Base-by-base conservation (phyloP, 2,329 filamentous ascomycete species). In the Bimuria novae-zelandiae region DNA sequence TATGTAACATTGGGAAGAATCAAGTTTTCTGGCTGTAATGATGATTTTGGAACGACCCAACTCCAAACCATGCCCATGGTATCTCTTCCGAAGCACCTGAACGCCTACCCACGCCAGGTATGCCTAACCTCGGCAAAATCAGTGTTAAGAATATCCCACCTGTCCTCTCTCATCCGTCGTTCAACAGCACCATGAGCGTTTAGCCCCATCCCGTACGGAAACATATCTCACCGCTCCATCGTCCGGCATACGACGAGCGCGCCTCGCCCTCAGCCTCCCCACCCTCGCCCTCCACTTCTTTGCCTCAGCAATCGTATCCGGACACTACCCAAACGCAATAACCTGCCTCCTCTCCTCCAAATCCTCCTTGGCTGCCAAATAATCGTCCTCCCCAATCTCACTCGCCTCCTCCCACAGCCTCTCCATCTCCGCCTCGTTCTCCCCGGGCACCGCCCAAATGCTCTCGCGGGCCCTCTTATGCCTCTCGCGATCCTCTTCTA, bases 401-500 rank as follows among this genome's bases (percentile, higher is more conserved):
- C 90, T 96, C 16, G 86, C 88, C 69, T 96, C 91, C 35, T 94
- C 90, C 88, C 89, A 95, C 60, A 95, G 33, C 2, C 33, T 12
- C 58, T 87, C 84, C 76, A 91, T 87, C 75, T 97, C 93, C 46
- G 61, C 58, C n/a, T 70, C 69, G 7, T 81, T 77, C 27, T 84
- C 82, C 7, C 83, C 81, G 25, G 84, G 84, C 2, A 96, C 86
- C 0, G 92, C 90, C 94, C 95, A 99, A 57, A 96, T 95, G 64
- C 87, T 92, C 76, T 99, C 94, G 19, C 94, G 80, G 66, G 93
- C 79, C 37, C 93, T 80, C 80, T 99, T 99, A 74, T 99, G 95
- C 37, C 94, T 81, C 74, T 99, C 94, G 3, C 94, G 82, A 74
- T 99, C 94, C 75, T 99, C 95, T 65, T 99, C 95, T 58, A 99